phyloP scores from a whole-genome alignment of 2,329 filamentous ascomycete species.

The Pseudogymnoascus sp. region DNA sequence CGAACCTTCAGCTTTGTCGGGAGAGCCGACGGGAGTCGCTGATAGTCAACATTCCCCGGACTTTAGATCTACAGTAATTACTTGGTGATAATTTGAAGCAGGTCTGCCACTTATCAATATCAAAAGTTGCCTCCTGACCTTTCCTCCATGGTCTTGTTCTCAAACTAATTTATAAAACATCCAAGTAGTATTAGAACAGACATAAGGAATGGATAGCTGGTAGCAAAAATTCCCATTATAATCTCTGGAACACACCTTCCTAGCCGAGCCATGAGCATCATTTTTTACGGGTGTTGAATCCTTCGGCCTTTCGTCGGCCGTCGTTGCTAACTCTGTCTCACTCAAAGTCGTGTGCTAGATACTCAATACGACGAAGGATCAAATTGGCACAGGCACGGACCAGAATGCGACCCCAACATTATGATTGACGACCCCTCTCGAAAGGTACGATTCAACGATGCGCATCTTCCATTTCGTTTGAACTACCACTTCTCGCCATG shows the following conservation, averaged over 20 bases:
- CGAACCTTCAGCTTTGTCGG: constrained; percentile 10
- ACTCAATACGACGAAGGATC: no score
- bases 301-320: neutral
- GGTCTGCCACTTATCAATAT: neutral
- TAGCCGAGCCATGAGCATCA: no score
- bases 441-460: no score
- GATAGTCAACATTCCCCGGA: neutral
- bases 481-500: neutral
- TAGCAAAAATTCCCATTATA: no score
- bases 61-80: neutral
- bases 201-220: no score
- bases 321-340: neutral
- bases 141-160: neutral
- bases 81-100: neutral
- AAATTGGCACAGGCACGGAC: no score
- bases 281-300: no score
- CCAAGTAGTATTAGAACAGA: no score
- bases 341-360: no score
- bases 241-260: no score
- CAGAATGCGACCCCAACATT: no score
- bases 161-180: neutral
- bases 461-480: neutral
- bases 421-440: no score
- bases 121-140: neutral
- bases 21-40: constrained; percentile 10